A percentile compares a stretch with the other conserved stretches of the same genome.
These are phyloP conservation scores for Plicaturopsis crispa DNA, from an alignment of 768 basidiomycete species.

Conservation along the genomic window DNA sequence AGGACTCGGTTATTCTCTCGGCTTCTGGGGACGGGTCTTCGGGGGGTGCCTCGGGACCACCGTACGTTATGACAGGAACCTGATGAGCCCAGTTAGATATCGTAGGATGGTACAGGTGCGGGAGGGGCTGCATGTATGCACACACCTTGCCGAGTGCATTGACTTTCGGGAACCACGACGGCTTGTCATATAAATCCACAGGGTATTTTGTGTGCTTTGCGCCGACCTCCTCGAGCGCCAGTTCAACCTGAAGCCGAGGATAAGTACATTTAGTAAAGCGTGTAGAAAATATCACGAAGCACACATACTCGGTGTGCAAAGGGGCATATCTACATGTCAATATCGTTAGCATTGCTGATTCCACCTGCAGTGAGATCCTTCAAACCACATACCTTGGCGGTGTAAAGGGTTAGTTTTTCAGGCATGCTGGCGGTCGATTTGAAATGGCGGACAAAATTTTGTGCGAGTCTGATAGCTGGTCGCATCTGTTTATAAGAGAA, in stretches of 20 bases:
- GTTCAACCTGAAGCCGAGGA: conserved; percentile 32
- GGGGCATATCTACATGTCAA: conserved; percentile 39
- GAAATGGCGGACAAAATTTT: conserved; percentile 1
- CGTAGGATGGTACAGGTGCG: conserved; percentile 4
- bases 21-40: conserved; percentile 54
- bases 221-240: conserved; percentile 54
- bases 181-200: conserved; percentile 59
- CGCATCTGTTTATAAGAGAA: conserved; percentile 1
- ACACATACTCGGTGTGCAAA: conserved; percentile 46
- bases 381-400: conserved; percentile 31
- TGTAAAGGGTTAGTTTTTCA: conserved; percentile 34
- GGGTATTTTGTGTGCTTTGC: conserved; percentile 42
- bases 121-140: no score
- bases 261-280: neutral
- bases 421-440: conserved; percentile 7
- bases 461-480: conserved; percentile 1
- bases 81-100: conserved; percentile 10
- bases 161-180: conserved; percentile 60
- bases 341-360: conserved; percentile 1
- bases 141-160: conserved; percentile 61
- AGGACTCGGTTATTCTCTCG: conserved; percentile 55
- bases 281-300: no score
- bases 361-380: neutral
- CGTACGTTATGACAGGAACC: conserved; percentile 57
- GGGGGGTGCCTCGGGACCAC: conserved; percentile 48